phyloP scores from a whole-genome alignment of 73 alveolate genomes.

The Diophrys sp. region DNA sequence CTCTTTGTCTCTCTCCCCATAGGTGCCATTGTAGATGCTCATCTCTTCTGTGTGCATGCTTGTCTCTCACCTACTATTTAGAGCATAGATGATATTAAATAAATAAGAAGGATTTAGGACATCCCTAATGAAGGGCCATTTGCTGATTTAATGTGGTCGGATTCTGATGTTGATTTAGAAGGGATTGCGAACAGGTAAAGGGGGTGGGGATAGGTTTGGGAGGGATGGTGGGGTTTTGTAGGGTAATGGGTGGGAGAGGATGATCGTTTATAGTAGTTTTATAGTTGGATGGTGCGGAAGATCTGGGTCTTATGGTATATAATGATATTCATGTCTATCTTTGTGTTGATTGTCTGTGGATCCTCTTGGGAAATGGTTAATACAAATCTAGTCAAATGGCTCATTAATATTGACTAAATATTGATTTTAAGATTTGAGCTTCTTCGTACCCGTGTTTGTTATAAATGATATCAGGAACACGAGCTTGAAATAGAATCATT shows the following conservation, averaged over 20 bases:
- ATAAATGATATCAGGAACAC: too few relatives aligned
- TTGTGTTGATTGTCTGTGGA: background rate
- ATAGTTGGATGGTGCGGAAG: too few relatives aligned
- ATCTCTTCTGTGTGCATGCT: background rate
- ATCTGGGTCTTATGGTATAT: background rate
- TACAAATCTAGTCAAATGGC: background rate
- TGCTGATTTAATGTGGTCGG: background rate
- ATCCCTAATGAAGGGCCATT: background rate
- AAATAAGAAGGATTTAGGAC: background rate
- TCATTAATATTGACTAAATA: too few relatives aligned
- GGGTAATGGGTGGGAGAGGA: slow-evolving; percentile 81
- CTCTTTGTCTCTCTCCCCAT: background rate
- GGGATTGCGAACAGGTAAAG: too few relatives aligned
- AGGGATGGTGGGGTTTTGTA: slow-evolving; percentile 89
- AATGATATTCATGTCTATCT: background rate
- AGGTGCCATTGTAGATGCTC: background rate
- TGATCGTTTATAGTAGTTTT: too few relatives aligned
- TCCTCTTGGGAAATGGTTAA: background rate
- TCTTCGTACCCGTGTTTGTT: too few relatives aligned
- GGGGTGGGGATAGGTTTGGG: slow-evolving; percentile 98
- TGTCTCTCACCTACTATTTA: background rate
- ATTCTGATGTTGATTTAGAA: too few relatives aligned
- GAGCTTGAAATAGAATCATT: too few relatives aligned
- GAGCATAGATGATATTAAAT: background rate
- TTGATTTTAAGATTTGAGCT: too few relatives aligned